Evolutionary conservation across 2,329 filamentous ascomycete genomes (phyloP).

Genomic region (Nemania abortiva): DNA sequence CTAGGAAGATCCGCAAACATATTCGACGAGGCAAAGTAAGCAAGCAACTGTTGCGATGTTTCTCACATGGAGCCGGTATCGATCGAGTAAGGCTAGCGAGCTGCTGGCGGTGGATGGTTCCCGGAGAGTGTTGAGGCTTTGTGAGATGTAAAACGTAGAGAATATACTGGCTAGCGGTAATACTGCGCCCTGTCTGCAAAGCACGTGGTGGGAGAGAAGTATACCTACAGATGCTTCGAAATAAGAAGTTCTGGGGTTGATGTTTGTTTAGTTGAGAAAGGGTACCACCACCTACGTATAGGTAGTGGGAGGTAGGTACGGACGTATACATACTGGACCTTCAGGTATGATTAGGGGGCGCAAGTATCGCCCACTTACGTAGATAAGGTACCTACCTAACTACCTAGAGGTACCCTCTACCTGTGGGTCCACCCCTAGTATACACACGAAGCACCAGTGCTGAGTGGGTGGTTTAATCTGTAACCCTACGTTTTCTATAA

Average conservation of each 20-base stretch:
- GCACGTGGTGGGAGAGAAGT: slow-evolving; percentile 19
- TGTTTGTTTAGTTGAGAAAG: background rate
- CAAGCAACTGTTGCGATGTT: slow-evolving; percentile 42
- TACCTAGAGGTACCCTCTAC: slow-evolving; percentile 1
- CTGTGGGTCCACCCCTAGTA: too few species aligned
- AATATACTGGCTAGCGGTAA: slow-evolving; percentile 4
- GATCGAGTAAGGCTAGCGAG: slow-evolving; percentile 31
- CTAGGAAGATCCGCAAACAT: slow-evolving; percentile 52
- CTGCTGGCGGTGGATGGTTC: slow-evolving; percentile 7
- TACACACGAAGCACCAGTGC: too few species aligned
- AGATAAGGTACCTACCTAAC: background rate
- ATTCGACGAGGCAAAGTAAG: slow-evolving; percentile 45
- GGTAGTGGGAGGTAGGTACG: background rate
- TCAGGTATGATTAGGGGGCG: background rate
- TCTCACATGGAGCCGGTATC: slow-evolving; percentile 48
- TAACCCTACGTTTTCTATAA: too few species aligned
- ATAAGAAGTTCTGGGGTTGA: background rate
- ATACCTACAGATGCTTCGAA: slow-evolving; percentile 17
- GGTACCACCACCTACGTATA: background rate
- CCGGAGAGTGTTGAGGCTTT: background rate
- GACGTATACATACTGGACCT: background rate
- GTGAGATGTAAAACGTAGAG: background rate
- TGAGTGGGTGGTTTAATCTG: too few species aligned
- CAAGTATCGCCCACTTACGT: background rate
- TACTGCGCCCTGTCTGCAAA: slow-evolving; percentile 13